These are phyloP conservation scores for Kodamaea suecica DNA, from an alignment of 1,139 yeast genomes.

Conservation along the genomic window DNA sequence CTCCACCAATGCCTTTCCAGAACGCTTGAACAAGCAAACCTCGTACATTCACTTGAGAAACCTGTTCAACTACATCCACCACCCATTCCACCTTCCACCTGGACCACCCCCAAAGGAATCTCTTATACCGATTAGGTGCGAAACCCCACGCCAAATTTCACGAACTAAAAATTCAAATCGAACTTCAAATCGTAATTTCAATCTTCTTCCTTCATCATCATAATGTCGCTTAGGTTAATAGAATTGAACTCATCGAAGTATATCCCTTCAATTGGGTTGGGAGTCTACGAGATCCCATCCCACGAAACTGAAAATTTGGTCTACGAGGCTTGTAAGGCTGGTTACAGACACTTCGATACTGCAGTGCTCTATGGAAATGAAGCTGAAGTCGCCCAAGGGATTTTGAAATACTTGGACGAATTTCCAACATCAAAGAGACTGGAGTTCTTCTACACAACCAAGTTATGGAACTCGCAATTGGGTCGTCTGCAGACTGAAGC, in stretches of 20 bases:
- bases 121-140: no score
- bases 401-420: slow-evolving; percentile 48
- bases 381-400: slow-evolving; percentile 54
- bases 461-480: slow-evolving; percentile 35
- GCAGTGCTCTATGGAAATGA: slow-evolving; percentile 59
- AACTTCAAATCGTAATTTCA: neutral
- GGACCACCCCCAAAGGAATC: no score
- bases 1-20: no score
- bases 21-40: no score
- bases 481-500: slow-evolving; percentile 23
- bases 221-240: slow-evolving; percentile 7
- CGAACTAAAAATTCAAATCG: no score
- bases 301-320: slow-evolving; percentile 32
- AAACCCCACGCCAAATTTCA: no score
- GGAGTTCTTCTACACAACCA: slow-evolving; percentile 64
- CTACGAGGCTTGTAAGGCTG: slow-evolving; percentile 45
- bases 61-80: no score
- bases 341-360: slow-evolving; percentile 59
- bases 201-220: neutral
- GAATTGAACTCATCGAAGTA: slow-evolving; percentile 23
- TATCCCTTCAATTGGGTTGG: slow-evolving; percentile 41
- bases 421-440: slow-evolving; percentile 46
- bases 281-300: slow-evolving; percentile 31
- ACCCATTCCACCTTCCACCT: no score
- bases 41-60: no score